A percentile compares a stretch with the other conserved stretches of the same genome.
These are phyloP conservation scores for Candida labiduridarum DNA, from an alignment of 1,139 yeast species.

Conservation along the genomic window DNA sequence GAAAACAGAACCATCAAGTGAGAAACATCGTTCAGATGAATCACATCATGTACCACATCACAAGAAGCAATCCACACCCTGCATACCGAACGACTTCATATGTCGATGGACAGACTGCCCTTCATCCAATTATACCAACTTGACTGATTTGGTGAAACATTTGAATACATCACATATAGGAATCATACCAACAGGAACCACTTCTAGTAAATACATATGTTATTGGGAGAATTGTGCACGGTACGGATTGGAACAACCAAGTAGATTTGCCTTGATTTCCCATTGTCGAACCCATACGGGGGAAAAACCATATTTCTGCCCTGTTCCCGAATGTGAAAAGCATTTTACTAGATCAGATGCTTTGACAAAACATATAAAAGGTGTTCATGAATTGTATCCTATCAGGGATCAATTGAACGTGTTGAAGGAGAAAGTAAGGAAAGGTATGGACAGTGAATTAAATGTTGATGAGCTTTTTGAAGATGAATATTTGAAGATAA, in stretches of 20 bases:
- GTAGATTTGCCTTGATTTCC: conserved; percentile 59
- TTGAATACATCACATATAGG: conserved; percentile 32
- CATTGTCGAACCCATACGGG: conserved; percentile 71
- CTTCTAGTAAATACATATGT: conserved; percentile 50
- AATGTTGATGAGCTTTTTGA: conserved; percentile 26
- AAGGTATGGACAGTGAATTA: conserved; percentile 18
- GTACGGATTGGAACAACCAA: conserved; percentile 56
- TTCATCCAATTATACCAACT: conserved; percentile 19
- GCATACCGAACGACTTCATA: conserved; percentile 15
- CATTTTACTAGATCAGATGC: conserved; percentile 64
- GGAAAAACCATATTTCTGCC: conserved; percentile 68
- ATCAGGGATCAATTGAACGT: conserved; percentile 37
- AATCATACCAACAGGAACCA: conserved; percentile 15
- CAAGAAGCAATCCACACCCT: conserved; percentile 1
- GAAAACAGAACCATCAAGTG: background rate
- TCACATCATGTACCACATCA: background rate
- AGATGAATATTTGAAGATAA: conserved; percentile 28
- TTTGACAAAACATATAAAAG: conserved; percentile 62
- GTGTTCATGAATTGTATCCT: conserved; percentile 57
- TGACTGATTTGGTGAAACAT: conserved; percentile 36
- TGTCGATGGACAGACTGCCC: conserved; percentile 43
- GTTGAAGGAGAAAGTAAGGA: conserved; percentile 25
- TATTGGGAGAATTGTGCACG: conserved; percentile 65
- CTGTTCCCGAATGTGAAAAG: conserved; percentile 69
- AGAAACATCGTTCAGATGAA: background rate